phyloP scores from a whole-genome alignment of 148 eudicot genomes.

The Chenopodium quinoa region DNA sequence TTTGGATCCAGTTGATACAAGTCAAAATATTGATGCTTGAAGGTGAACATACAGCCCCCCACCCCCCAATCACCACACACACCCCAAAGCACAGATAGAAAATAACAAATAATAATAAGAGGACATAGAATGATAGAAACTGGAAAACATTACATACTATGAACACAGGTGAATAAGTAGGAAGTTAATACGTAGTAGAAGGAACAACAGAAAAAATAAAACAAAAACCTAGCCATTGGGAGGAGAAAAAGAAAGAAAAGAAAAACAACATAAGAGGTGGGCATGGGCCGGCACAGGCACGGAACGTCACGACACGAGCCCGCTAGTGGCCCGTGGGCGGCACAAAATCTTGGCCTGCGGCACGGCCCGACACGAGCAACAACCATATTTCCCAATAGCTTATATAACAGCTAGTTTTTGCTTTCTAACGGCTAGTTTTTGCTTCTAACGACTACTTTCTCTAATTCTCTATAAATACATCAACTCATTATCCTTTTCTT shows the following conservation, averaged over 20 bases:
- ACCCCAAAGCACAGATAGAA: background rate
- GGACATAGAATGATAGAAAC: background rate
- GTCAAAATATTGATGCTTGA: background rate
- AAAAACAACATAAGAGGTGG: background rate
- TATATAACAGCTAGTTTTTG: too few species aligned
- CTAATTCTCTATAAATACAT: too few species aligned
- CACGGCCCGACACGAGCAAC: too few species aligned
- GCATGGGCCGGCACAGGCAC: too few species aligned
- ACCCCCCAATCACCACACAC: background rate
- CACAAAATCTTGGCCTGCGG: too few species aligned
- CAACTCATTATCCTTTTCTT: too few species aligned
- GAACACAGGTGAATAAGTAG: background rate
- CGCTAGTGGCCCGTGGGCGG: too few species aligned
- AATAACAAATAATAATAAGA: background rate
- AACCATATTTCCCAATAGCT: too few species aligned
- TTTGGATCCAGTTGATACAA: background rate
- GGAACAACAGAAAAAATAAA: background rate
- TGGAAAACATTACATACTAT: background rate
- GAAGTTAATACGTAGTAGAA: background rate
- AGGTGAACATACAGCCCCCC: background rate
- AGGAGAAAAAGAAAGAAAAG: background rate
- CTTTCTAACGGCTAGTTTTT: too few species aligned
- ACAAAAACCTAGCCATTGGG: background rate
- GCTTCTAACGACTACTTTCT: too few species aligned
- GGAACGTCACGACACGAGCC: too few species aligned